Percentiles rank a stretch among this genome's conserved stretches.
These are phyloP conservation scores for Phaffomyces opuntiae DNA, from an alignment of 805 yeast species.

Conservation along the genomic window DNA sequence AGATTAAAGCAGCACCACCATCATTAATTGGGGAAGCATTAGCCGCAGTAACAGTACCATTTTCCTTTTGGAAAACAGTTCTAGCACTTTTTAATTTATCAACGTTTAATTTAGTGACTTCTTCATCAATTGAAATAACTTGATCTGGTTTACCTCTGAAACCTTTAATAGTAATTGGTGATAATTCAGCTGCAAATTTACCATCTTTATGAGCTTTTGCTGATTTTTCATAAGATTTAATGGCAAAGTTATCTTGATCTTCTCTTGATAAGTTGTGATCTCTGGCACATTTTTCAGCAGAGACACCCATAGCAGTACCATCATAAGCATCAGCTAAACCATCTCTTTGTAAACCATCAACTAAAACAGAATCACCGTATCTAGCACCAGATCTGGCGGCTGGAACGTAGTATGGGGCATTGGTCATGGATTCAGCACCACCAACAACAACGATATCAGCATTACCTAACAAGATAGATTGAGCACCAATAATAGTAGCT, in stretches of 20 bases:
- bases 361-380: slow-evolving; percentile 72
- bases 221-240: slow-evolving; percentile 80
- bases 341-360: slow-evolving; percentile 89
- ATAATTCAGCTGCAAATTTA: slow-evolving; percentile 75
- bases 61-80: slow-evolving; percentile 89
- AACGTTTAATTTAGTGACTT: slow-evolving; percentile 70
- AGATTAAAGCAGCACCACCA: slow-evolving; percentile 93
- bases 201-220: slow-evolving; percentile 73
- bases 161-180: slow-evolving; percentile 87
- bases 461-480: slow-evolving; percentile 76
- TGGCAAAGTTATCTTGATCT: slow-evolving; percentile 84
- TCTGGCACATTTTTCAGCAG: slow-evolving; percentile 93
- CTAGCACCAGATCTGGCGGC: slow-evolving; percentile 82
- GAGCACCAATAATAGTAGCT: slow-evolving; percentile 85
- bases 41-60: slow-evolving; percentile 95
- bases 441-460: slow-evolving; percentile 95
- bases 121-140: slow-evolving; percentile 74
- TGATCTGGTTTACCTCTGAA: slow-evolving; percentile 84
- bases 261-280: slow-evolving; percentile 76
- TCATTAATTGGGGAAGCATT: slow-evolving; percentile 95
- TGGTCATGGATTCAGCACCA: slow-evolving; percentile 97
- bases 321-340: slow-evolving; percentile 92
- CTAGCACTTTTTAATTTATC: slow-evolving; percentile 74
- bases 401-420: slow-evolving; percentile 88
- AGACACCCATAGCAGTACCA: slow-evolving; percentile 87